A percentile compares a stretch with the other conserved stretches of the same genome.
Conservation (phyloP, 2,329 filamentous ascomycete genomes). For the Aspergillus texensis region DNA sequence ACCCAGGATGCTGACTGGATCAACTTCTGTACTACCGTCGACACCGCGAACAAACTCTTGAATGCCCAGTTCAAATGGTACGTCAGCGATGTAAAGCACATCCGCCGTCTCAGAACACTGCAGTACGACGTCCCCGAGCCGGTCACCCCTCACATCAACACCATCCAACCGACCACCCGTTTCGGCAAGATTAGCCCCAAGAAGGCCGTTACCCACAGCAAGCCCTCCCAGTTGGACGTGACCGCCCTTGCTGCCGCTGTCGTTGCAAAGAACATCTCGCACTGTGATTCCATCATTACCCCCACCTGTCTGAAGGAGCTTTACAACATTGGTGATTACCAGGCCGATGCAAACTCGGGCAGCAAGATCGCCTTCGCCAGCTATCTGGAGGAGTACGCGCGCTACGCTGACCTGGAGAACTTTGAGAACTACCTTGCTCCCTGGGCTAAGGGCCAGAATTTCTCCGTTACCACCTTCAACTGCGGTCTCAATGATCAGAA, state of each 20-base stretch:
- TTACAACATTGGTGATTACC: slow-evolving; percentile 49
- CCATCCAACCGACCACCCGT: slow-evolving; percentile 47
- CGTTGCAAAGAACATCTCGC: slow-evolving; percentile 26
- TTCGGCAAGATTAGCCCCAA: slow-evolving; percentile 42
- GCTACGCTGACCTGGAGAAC: slow-evolving; percentile 47
- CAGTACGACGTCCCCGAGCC: slow-evolving; percentile 43
- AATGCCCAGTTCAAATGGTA: slow-evolving; percentile 46
- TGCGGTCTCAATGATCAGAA: slow-evolving; percentile 43
- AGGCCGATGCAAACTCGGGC: slow-evolving; percentile 37
- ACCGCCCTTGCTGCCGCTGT: slow-evolving; percentile 22
- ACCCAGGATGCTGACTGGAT: slow-evolving; percentile 43
- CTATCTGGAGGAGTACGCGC: slow-evolving; percentile 53
- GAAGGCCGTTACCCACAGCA: slow-evolving; percentile 26
- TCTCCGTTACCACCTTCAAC: slow-evolving; percentile 47
- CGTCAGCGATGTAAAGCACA: slow-evolving; percentile 26
- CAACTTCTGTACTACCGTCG: slow-evolving; percentile 40
- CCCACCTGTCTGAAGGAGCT: slow-evolving; percentile 51
- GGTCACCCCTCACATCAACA: slow-evolving; percentile 40
- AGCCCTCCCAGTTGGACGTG: slow-evolving; percentile 23
- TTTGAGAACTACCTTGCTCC: slow-evolving; percentile 46
- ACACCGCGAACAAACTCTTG: slow-evolving; percentile 41
- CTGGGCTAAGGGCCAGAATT: slow-evolving; percentile 46
- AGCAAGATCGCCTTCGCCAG: slow-evolving; percentile 50
- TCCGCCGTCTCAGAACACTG: slow-evolving; percentile 42
- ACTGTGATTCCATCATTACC: slow-evolving; percentile 49